Evolutionary conservation across 1,284 basidiomycete genomes (phyloP), one percentile per base, ranked within the genome.

Genomic region (Cerrena zonata): DNA sequence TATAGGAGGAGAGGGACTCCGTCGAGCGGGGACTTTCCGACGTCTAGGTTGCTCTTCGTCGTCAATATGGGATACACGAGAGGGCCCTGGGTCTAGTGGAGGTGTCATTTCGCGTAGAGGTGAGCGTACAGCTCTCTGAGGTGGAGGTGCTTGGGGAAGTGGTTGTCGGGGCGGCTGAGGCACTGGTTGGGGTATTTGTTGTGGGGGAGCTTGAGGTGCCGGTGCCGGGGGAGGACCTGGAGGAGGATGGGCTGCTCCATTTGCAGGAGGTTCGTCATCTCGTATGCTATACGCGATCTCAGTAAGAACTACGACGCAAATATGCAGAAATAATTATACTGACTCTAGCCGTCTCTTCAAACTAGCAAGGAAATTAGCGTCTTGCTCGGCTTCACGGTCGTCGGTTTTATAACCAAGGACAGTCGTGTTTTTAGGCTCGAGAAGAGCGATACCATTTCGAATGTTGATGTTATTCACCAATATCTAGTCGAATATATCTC

Each of bases 291-390:
- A 5, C 13, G 24, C 25, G 24, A 22, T 11, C 11, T 22, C 11
- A 13, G 25, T 13, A 5, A 11, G 23, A 23, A 10, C 5, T 5
- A 22, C 18, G 5, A 23, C 18, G 34, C 34, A 11, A 36, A n/a
- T 41, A 10, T 11, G 21, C 4, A 19, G 45, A 19, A 4, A 36
- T 47, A 18, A 38, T 2, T 24, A 13, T n/a, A 47, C 46, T 5
- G 13, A 89, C 89, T 83, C 79, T 56, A 89, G 64, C 52, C 86
- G 76, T 41, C 65, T 58, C 45, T 74, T 74, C 23, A 91, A 69
- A 26, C 76, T 71, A 40, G 72, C 71, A 2, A 77, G 66, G 59
- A 91, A 86, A 43, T 80, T 69, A 1, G 63, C 61, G 43, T 77
- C 74, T 50, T 77, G 79, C 38, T 72, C 58, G 5, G 59, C 67